These are phyloP conservation scores for Neofusicoccum laricinum DNA, from an alignment of 2,329 filamentous ascomycete genomes.

Conservation along the genomic window DNA sequence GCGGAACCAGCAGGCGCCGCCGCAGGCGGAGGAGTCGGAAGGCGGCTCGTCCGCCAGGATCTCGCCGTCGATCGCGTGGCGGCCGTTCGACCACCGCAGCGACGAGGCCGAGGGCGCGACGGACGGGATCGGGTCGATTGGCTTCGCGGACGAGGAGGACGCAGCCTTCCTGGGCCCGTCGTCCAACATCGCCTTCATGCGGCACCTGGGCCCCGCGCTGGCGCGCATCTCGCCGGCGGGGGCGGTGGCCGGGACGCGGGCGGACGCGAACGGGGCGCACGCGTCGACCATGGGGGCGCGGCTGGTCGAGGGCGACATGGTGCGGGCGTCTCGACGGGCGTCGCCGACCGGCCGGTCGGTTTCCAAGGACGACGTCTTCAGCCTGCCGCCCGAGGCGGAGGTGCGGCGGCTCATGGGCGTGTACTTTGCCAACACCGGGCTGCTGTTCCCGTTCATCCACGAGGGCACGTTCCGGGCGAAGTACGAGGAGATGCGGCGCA, in stretches of 20 bases:
- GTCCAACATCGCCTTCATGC: constrained; percentile 43
- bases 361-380: not conserved
- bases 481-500: constrained; percentile 31
- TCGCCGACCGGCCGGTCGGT: constrained; percentile 17
- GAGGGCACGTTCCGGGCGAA: constrained; percentile 33
- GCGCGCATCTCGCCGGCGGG: constrained; percentile 23
- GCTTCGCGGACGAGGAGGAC: constrained; percentile 37
- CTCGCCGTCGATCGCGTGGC: too few species aligned
- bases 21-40: not conserved
- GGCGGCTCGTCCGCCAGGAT: too few species aligned
- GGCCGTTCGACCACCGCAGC: not conserved
- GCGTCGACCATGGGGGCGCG: constrained; percentile 14
- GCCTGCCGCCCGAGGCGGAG: constrained; percentile 24
- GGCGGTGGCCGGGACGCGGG: too few species aligned
- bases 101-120: constrained; percentile 26
- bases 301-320: constrained; percentile 20
- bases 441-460: constrained; percentile 42
- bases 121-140: constrained; percentile 37
- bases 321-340: constrained; percentile 22
- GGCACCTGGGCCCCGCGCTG: constrained; percentile 30
- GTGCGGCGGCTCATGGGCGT: constrained; percentile 31
- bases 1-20: not conserved
- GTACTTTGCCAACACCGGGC: constrained; percentile 39
- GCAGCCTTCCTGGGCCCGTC: constrained; percentile 40
- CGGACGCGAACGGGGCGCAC: not conserved